Base-by-base conservation (phyloP, 2,329 filamentous ascomycete species). In the Venturia carpophila region DNA sequence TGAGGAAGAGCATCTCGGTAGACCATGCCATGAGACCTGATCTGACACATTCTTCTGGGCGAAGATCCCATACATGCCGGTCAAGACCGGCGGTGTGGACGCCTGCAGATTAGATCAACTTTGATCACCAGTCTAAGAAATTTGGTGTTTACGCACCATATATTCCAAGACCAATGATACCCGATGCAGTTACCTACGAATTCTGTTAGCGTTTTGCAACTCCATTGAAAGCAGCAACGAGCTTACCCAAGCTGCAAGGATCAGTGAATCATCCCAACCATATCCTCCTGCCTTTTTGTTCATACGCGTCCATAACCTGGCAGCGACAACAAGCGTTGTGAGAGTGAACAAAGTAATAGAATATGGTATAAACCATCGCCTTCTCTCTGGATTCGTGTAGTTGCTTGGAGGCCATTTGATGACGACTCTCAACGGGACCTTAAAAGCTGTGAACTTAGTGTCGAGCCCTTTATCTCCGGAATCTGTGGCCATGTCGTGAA, bases 1-100 rank as follows among this genome's bases (percentile, higher is more conserved):
- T 60, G 37, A 73, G 69, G 19, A 70, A 71, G 61, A 73, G 67
- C 47, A 71, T 68, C 66, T 73, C 71, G 9, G 71, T 42, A 5
- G 43, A 11, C 65, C 66, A 67, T 39, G 47, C 65, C 24, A 65
- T 39, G 34, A 65, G 42, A 27, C 37, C 55, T 17, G 55, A 58
- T 21, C 10, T 37, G 19, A 11, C 56, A 19, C 37, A 41, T 27
- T 39, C 30, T 17, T 15, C 39, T 7, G 42, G 37, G 11, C 5
- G 41, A 19, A 60, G 27, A 39, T 67, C 66, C 66, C 66, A 67
- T 17, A 64, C 49, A 55, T 67, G 64, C 2, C 45, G 42, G 45
- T 66, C 66, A 24, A 66, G 27, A 13, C 65, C 64, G 17, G 34
- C 37, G 10, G 15, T 11, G 3, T 45, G 37, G 7, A 67, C 47